A percentile compares a stretch with the other conserved stretches of the same genome.
phyloP scores from a whole-genome alignment of 192 early-diverging fungal genomes.

The Linnemannia elongata region DNA sequence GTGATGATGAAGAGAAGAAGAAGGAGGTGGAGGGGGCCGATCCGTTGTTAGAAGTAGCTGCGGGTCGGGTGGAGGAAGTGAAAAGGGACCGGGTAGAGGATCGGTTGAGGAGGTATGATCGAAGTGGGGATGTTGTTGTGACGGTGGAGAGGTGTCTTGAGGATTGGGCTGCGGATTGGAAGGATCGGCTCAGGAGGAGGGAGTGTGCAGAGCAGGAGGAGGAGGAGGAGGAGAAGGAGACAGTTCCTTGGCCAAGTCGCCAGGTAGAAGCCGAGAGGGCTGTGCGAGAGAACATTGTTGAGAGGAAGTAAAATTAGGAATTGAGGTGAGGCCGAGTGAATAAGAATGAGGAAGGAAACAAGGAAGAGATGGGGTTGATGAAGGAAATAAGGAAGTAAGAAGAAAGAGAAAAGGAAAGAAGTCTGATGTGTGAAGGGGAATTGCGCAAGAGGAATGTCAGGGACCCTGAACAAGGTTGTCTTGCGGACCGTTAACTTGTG shows the following conservation, averaged over 20 bases:
- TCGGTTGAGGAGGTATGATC: not conserved
- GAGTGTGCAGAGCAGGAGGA: not conserved
- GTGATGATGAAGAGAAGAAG: not conserved
- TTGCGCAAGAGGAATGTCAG: not conserved
- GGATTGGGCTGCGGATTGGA: not conserved
- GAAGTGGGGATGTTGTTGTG: not conserved
- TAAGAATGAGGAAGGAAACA: not conserved
- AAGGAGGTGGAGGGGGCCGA: not conserved
- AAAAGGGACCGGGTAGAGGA: not conserved
- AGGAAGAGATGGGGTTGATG: too few relatives aligned
- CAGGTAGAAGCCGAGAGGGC: not conserved
- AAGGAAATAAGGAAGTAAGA: not conserved
- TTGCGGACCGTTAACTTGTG: not conserved
- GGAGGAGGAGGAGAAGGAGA: not conserved
- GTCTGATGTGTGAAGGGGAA: not conserved
- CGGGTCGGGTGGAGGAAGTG: not conserved
- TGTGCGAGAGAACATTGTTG: constrained; percentile 4
- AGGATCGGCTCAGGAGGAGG: not conserved
- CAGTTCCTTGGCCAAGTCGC: not conserved
- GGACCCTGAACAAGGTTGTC: not conserved
- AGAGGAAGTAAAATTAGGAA: not conserved
- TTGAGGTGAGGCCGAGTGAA: not conserved
- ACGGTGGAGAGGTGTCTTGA: not conserved
- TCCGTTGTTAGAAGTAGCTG: not conserved
- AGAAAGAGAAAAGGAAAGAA: not conserved